Percentiles rank a stretch among this genome's conserved stretches.
Conservation (phyloP, 176 grass and related monocot species). For the Triticum turgidum region DNA sequence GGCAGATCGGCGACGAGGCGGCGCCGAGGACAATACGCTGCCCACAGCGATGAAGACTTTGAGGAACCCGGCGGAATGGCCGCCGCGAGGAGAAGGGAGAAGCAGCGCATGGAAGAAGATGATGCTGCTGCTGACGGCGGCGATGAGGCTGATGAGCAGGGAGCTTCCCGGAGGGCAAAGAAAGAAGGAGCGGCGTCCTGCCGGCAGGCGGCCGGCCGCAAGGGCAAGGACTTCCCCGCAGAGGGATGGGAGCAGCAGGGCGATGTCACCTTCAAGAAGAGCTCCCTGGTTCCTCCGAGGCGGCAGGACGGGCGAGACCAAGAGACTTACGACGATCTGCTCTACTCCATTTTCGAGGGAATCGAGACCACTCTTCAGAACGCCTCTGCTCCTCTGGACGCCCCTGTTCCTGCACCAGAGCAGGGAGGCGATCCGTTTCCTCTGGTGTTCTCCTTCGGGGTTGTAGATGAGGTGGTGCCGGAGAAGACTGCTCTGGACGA, state of each 20-base stretch:
- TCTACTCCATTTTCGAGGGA: slow-evolving; percentile 30
- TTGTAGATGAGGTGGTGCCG: not conserved
- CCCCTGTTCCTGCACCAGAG: not conserved
- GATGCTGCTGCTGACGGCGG: not conserved
- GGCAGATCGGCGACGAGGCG: too few relatives aligned
- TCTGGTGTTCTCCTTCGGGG: slow-evolving; percentile 35
- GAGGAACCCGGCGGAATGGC: not conserved
- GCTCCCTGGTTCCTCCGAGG: not conserved
- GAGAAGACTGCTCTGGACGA: slow-evolving; percentile 17
- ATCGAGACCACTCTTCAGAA: slow-evolving; percentile 15
- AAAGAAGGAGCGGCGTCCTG: not conserved
- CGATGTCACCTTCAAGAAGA: slow-evolving; percentile 26
- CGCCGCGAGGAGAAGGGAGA: not conserved
- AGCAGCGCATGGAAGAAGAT: not conserved
- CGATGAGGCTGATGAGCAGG: not conserved
- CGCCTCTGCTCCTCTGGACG: not conserved
- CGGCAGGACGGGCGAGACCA: not conserved
- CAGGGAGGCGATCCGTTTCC: not conserved
- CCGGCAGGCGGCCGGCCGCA: not conserved
- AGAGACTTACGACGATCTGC: slow-evolving; percentile 24
- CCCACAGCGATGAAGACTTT: too few relatives aligned
- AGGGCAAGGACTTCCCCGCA: not conserved
- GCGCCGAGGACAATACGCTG: too few relatives aligned
- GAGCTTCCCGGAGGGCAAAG: not conserved
- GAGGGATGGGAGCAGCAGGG: slow-evolving; percentile 8